A percentile compares a stretch with the other conserved stretches of the same genome.
These are phyloP conservation scores for Pythium phragmitis DNA, from an alignment of 352 stramenopile genomes.

Conservation along the genomic window DNA sequence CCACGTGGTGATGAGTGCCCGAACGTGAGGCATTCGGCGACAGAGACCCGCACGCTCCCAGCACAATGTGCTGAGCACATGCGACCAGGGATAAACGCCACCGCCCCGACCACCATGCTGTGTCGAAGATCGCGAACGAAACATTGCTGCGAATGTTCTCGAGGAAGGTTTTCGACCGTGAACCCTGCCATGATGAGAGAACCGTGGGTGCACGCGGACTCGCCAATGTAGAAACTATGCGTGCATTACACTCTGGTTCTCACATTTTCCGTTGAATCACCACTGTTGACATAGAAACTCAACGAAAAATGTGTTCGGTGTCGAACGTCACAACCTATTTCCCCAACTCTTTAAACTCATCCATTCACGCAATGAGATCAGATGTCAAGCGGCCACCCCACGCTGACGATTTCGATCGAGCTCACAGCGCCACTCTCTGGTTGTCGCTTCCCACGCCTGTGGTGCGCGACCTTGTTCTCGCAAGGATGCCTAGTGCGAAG, in stretches of 20 bases:
- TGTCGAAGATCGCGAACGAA: constrained; percentile 69
- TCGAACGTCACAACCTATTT: constrained; percentile 50
- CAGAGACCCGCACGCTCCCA: constrained; percentile 39
- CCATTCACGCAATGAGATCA: constrained; percentile 23
- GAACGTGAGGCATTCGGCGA: constrained; percentile 72
- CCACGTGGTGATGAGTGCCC: constrained; percentile 72
- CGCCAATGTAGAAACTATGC: background rate
- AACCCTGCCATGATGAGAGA: constrained; percentile 35
- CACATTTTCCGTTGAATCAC: background rate
- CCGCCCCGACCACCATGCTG: constrained; percentile 49
- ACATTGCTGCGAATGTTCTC: constrained; percentile 66
- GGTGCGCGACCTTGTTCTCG: constrained; percentile 39
- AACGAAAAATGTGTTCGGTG: constrained; percentile 76
- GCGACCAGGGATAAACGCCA: constrained; percentile 44
- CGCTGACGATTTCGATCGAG: constrained; percentile 26
- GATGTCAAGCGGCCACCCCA: constrained; percentile 25
- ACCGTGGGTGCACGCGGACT: background rate
- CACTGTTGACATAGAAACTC: constrained; percentile 40
- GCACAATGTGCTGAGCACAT: background rate
- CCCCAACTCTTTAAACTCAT: too few species aligned
- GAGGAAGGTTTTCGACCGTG: constrained; percentile 54
- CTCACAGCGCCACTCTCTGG: constrained; percentile 34
- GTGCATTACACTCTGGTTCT: too few species aligned
- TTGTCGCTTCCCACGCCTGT: constrained; percentile 29
- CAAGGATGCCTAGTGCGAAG: constrained; percentile 30